Evolutionary conservation across 2,329 filamentous ascomycete species (phyloP), one percentile per base, ranked within the genome.

Genomic region (Mycosphaerella sp.): DNA sequence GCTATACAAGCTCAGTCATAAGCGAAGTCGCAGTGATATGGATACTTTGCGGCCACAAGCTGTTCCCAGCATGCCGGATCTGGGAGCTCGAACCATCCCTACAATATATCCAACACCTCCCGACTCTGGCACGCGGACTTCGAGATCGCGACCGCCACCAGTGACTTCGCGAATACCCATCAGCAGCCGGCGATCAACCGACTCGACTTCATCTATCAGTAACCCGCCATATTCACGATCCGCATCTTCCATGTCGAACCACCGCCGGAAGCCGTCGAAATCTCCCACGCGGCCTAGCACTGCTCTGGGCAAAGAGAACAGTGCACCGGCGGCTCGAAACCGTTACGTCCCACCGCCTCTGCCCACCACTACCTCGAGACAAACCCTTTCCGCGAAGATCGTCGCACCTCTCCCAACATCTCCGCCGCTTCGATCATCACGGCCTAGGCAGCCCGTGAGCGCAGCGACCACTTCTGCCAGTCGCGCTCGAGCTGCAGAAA

Each of bases 381-480:
- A 65, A 39, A 62, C 60, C 16, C 60, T 93, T 10, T 83, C 85
- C 60, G 86, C 87, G 35, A 87, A 86, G 66, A 86, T 93, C 58
- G 79, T 85, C 51, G 75, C 80, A 30, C 81, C 86, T 39, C 75
- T 77, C 14, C 80, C 86, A 0, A 88, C 84, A 30, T 94, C 89
- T 1, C 88, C 89, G 3, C 81, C 85, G 8, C 72, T 95, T 43
- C 81, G 89, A 64, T 93, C 87, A 64, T 93, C 88, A 37, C 78
- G 87, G 37, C 87, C 87, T n/a, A 78, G 88, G 45, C 84, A 88
- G 63, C 84, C 86, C 7, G 83, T 94, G 17, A 88, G 87, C 8
- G 75, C 81, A 49, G 85, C 85, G n/a, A 79, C 79, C 2, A 86
- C 85, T n/a, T 75, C 83, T 28, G 81, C 83, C 49, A 86, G 85